These are phyloP conservation scores for Simplicillium aogashimaense DNA, from an alignment of 2,329 filamentous ascomycete species.

Conservation along the genomic window DNA sequence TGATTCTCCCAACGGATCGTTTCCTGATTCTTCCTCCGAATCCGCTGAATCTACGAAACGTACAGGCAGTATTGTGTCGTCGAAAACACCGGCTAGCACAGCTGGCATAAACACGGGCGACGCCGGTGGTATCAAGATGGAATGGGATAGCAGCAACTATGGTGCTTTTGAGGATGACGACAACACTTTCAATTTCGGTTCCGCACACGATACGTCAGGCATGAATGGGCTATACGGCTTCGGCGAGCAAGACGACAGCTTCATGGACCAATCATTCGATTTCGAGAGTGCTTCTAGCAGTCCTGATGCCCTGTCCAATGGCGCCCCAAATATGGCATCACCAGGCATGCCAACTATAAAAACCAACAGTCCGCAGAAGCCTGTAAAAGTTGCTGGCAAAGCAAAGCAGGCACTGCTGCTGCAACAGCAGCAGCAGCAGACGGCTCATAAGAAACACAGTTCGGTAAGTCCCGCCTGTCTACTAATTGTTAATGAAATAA, in stretches of 20 bases:
- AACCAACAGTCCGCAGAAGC: conserved; percentile 17
- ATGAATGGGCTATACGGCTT: conserved; percentile 21
- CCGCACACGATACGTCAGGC: conserved; percentile 13
- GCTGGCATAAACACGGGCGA: conserved; percentile 34
- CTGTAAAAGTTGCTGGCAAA: conserved; percentile 14
- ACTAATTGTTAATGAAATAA: neutral
- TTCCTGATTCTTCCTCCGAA: conserved; percentile 41
- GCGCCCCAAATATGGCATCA: conserved; percentile 26
- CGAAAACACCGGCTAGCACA: conserved; percentile 29
- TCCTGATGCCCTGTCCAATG: conserved; percentile 27
- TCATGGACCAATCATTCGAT: conserved; percentile 41
- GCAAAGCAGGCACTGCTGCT: conserved; percentile 7
- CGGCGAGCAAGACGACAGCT: conserved; percentile 26
- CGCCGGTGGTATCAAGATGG: conserved; percentile 26
- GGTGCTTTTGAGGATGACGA: conserved; percentile 27
- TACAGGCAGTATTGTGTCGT: conserved; percentile 34
- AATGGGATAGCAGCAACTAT: conserved; percentile 29
- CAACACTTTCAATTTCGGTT: conserved; percentile 22
- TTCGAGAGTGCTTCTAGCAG: conserved; percentile 51
- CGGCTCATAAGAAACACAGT: conserved; percentile 24
- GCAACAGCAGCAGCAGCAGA: no score
- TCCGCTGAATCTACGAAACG: conserved; percentile 38
- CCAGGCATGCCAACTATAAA: conserved; percentile 31
- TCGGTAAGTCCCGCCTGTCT: conserved; percentile 30
- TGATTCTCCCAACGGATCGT: conserved; percentile 30